A percentile compares a stretch with the other conserved stretches of the same genome.
Evolutionary conservation across 139 green algal species (phyloP).

Genomic region (Coccomyxa sp.): DNA sequence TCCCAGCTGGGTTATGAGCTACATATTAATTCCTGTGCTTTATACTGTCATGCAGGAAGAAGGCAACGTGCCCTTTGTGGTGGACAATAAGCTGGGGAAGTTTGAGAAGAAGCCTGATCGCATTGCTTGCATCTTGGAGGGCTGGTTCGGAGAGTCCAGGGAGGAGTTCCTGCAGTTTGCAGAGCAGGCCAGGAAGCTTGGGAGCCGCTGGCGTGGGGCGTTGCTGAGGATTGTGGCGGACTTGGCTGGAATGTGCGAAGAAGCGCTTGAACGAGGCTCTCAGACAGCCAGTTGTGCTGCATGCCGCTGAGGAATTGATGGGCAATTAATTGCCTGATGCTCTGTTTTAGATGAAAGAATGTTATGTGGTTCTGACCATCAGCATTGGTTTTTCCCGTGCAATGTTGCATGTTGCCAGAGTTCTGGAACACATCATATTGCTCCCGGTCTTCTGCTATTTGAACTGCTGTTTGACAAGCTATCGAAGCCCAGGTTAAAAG

Average conservation of each 20-base stretch:
- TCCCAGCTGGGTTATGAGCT: neutral
- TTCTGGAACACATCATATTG: too few species aligned
- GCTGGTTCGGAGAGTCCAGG: conserved; percentile 45
- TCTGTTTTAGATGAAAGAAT: neutral
- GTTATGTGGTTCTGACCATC: neutral
- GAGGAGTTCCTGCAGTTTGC: neutral
- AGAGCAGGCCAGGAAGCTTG: neutral
- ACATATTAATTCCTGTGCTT: neutral
- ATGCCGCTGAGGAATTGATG: neutral
- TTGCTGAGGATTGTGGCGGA: neutral
- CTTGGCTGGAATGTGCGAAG: neutral
- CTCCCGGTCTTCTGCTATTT: too few species aligned
- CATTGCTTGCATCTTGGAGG: conserved; percentile 69
- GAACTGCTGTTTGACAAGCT: too few species aligned
- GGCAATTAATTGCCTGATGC: neutral
- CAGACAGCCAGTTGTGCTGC: neutral
- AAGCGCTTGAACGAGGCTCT: neutral
- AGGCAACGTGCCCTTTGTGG: conserved; percentile 95
- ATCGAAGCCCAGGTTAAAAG: too few species aligned
- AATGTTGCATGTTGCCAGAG: neutral
- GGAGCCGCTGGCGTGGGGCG: neutral
- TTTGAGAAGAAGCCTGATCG: conserved; percentile 66
- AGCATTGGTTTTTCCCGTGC: neutral
- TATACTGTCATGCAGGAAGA: conserved; percentile 54
- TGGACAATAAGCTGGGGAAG: conserved; percentile 52